These are phyloP conservation scores for Ichthyophthirius multifiliis DNA, from an alignment of 169 alveolate species.

Conservation along the genomic window DNA sequence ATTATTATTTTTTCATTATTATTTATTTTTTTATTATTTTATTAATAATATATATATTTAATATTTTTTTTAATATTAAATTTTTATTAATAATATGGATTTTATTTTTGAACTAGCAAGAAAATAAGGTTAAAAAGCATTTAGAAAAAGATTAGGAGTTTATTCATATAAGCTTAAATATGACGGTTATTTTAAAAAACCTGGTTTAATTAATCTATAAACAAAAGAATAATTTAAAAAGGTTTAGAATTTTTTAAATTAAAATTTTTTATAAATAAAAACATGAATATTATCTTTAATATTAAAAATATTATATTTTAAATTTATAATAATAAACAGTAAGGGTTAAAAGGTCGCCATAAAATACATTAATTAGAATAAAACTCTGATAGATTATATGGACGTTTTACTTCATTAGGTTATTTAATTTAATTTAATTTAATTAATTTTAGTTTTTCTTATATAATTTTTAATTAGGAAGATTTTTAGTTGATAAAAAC, in stretches of 20 bases:
- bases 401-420: neutral
- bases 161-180: neutral
- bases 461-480: neutral
- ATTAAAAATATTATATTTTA: neutral
- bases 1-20: no score
- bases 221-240: conserved; percentile 12
- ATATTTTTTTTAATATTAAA: no score
- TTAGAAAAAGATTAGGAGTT: conserved; percentile 23
- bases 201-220: conserved; percentile 1
- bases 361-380: neutral
- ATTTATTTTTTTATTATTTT: no score
- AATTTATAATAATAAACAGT: neutral
- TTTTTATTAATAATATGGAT: no score
- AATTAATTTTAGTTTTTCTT: neutral
- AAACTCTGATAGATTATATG: neutral
- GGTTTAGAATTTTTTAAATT: neutral
- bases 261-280: neutral
- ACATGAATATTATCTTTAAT: neutral
- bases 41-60: no score
- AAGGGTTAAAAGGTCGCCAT: neutral
- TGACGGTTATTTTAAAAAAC: neutral
- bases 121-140: neutral
- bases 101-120: neutral
- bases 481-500: neutral
- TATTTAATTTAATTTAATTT: neutral